Conservation (phyloP, 768 basidiomycete species). For the Xerocomus potaroensis region DNA sequence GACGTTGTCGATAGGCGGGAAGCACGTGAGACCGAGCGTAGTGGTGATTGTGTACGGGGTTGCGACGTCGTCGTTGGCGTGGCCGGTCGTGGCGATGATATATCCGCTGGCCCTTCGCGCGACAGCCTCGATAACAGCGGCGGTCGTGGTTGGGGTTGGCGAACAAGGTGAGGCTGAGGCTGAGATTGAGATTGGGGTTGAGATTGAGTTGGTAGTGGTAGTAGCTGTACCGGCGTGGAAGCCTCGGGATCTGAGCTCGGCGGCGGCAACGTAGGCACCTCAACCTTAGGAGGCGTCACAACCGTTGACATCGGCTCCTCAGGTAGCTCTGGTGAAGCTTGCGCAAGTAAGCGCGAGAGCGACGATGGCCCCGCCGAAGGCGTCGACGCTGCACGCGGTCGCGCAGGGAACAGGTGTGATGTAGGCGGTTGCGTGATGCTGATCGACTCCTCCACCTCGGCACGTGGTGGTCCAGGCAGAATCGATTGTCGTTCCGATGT, state of each 20-base stretch:
- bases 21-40: conserved; percentile 69
- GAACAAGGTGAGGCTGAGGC: conserved; percentile 10
- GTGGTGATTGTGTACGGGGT: conserved; percentile 44
- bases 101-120: not conserved
- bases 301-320: conserved; percentile 33
- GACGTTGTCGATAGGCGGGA: conserved; percentile 69
- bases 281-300: conserved; percentile 25
- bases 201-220: not conserved
- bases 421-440: conserved; percentile 60
- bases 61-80: conserved; percentile 30
- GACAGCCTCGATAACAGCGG: not conserved
- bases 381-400: conserved; percentile 62
- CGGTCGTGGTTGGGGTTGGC: conserved; percentile 21
- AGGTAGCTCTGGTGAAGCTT: conserved; percentile 45
- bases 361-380: conserved; percentile 73
- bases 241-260: conserved; percentile 1
- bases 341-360: conserved; percentile 72
- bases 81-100: conserved; percentile 2
- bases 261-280: conserved; percentile 29
- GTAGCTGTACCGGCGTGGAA: conserved; percentile 11
- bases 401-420: conserved; percentile 60
- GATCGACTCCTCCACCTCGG: conserved; percentile 73
- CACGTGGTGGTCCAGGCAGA: conserved; percentile 59
- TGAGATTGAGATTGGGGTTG: conserved; percentile 32
- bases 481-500: conserved; percentile 17